Base-by-base conservation (phyloP, 2,329 filamentous ascomycete species). In the Aspergillus sp. region DNA sequence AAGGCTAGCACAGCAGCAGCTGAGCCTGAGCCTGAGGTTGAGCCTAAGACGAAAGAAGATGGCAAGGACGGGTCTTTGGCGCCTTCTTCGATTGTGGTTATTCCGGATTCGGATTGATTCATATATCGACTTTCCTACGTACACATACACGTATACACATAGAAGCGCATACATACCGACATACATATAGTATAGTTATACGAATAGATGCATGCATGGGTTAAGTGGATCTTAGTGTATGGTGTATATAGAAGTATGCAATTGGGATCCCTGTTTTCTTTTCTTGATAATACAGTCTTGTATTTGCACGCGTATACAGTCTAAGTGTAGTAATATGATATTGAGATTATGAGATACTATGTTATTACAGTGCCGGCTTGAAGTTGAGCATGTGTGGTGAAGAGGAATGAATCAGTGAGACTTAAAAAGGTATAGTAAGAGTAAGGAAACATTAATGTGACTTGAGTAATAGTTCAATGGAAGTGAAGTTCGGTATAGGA, bases 1-100 rank as follows among this genome's bases (percentile, higher is more conserved):
- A 78, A 78, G 27, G 27, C 70, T 3, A 70, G 62, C 27, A 58
- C 60, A 39, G 66, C 68, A 2, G 68, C 71, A 50, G 58, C 58
- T 13, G 32, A 27, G 25, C 2, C 25, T 36, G 30, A 25, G 25
- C 0, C 25, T 36, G 32, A 36, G 10, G 1, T 2, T 13, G 30
- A 36, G 32, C 11, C 32, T 36, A 36, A 36, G 32, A 36, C 32
- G 32, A 13, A 36, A 36, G 32, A 13, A 13, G 32, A 13, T 36
- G 32, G 11, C 7, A 64, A 65, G 54, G 49, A 47, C 49, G 41
- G 21, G 3, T 23, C 19, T 5, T 13, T 21, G 41, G 19, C 10
- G 11, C 15, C 41, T 13, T 19, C 41, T 19, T 19, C 21, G 8
- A 11, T 44, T 19, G 41, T 44, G 8, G 19, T 44, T 44, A 23